Evolutionary conservation across 257 asterid species (phyloP).

Genomic region (Nemophila menziesii): DNA sequence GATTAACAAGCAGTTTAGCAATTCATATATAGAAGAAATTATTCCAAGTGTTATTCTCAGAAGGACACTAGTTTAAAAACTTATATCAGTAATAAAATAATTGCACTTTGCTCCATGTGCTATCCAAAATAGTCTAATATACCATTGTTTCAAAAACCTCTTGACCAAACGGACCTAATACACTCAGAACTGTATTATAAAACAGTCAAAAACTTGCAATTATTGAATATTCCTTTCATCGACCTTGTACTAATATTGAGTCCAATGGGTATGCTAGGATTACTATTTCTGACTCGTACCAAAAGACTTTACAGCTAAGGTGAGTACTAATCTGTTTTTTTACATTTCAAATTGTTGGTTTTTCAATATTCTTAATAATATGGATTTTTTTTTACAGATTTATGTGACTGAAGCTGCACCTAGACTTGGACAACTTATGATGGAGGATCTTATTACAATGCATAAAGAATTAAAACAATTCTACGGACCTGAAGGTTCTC

Average conservation of each 20-base stretch:
- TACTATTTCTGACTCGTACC: slow-evolving; percentile 61
- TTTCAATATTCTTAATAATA: no score
- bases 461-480: slow-evolving; percentile 56
- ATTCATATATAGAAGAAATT: no score
- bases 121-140: no score
- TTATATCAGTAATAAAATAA: no score
- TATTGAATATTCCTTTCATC: slow-evolving; percentile 43
- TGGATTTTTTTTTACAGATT: slow-evolving; percentile 39
- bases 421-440: slow-evolving; percentile 61
- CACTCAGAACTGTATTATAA: slow-evolving; percentile 57
- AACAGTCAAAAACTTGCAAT: slow-evolving; percentile 45
- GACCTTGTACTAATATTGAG: slow-evolving; percentile 69
- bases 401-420: slow-evolving; percentile 78
- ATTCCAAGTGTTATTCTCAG: no score
- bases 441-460: slow-evolving; percentile 80
- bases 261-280: slow-evolving; percentile 70
- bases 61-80: no score
- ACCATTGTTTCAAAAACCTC: slow-evolving; percentile 16
- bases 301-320: slow-evolving; percentile 69
- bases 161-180: slow-evolving; percentile 37
- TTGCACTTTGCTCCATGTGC: no score
- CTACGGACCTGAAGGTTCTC: slow-evolving; percentile 57
- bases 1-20: neutral
- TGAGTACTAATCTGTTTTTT: no score
- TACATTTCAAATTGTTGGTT: no score